Evolutionary conservation across 2,329 filamentous ascomycete genomes (phyloP).

Genomic region (Exophiala sp.): DNA sequence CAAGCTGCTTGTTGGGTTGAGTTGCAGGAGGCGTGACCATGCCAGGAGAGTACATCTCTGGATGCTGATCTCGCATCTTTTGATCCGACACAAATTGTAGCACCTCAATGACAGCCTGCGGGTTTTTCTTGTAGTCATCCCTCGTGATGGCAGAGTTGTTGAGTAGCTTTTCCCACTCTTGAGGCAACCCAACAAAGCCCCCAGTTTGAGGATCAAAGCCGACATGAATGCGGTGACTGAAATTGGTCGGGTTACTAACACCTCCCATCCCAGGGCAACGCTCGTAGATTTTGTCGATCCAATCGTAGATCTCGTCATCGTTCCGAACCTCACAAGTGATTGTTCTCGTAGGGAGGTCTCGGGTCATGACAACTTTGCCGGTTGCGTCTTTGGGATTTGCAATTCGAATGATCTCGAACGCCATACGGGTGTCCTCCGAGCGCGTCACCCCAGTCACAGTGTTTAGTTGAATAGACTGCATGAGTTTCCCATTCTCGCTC

Average conservation of each 20-base stretch:
- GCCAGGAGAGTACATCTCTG: conserved; percentile 55
- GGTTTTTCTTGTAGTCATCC: conserved; percentile 97
- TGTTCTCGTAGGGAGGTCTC: conserved; percentile 76
- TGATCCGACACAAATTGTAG: conserved; percentile 68
- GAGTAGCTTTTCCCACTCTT: conserved; percentile 94
- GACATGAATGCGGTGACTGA: conserved; percentile 94
- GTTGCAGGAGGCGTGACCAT: conserved; percentile 40
- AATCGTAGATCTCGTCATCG: conserved; percentile 96
- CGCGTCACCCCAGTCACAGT: conserved; percentile 88
- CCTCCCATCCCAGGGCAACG: conserved; percentile 96
- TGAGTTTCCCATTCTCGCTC: conserved; percentile 78
- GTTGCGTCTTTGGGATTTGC: conserved; percentile 58
- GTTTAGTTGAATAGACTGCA: conserved; percentile 78
- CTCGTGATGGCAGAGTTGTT: conserved; percentile 97
- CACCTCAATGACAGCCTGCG: conserved; percentile 69
- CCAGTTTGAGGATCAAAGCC: conserved; percentile 95
- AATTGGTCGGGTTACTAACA: conserved; percentile 97
- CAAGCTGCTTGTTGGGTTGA: conserved; percentile 57
- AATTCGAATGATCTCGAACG: conserved; percentile 85
- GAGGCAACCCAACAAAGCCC: conserved; percentile 88
- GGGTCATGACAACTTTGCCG: conserved; percentile 65
- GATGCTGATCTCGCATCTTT: conserved; percentile 61
- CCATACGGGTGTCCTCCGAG: conserved; percentile 85
- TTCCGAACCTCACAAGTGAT: conserved; percentile 91
- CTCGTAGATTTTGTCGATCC: conserved; percentile 97